Base-by-base conservation (phyloP, 2,329 filamentous ascomycete species). In the Xylariaceae sp. region DNA sequence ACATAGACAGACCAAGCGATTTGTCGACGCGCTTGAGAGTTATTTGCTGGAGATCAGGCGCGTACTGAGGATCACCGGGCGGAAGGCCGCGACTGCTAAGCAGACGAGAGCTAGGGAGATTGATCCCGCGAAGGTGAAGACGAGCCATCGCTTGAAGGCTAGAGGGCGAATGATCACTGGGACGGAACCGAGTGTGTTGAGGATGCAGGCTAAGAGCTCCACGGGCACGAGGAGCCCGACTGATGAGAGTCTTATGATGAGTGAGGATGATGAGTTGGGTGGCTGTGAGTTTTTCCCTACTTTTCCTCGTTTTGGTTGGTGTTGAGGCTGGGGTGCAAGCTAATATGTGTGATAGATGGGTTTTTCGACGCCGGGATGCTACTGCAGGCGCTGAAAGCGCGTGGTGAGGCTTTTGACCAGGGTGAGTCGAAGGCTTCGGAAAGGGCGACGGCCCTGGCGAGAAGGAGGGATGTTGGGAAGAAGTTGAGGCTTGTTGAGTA, bases 361-460 rank as follows among this genome's bases (percentile, higher is more conserved):
- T 96, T 97, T 76, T 97, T 97, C 71, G 92, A 97, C 66, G 90
- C 92, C 1, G 92, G 92, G 12, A 95, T 96, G 90, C 80, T 96
- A 5, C 76, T 94, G 19, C 89, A 95, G 67, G 90, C 90, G 1
- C 81, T 96, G 50, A 91, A 91, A 66, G 86, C 85, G 2, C 80
- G 86, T 44, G 78, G 79, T 14, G 76, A 82, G 49, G 75, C 72
- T 4, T 67, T 73, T 6, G 77, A 81, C 46, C 62, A 70, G 2
- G 73, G 69, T 39, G 78, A 82, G 54, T 70, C 70, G 10, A 81
- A 78, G 58, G 67, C 76, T 1, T 78, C 77, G 40, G 82, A 85
- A 60, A 75, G 81, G 49, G 83, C 83, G 11, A 78, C 77, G 5
- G 78, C 80, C 39, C 74, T 77, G 50, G 78, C 78, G 6, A 69